A percentile compares a stretch with the other conserved stretches of the same genome.
Evolutionary conservation across 768 basidiomycete species (phyloP).

Genomic region (Paxillus ammoniavirescens): DNA sequence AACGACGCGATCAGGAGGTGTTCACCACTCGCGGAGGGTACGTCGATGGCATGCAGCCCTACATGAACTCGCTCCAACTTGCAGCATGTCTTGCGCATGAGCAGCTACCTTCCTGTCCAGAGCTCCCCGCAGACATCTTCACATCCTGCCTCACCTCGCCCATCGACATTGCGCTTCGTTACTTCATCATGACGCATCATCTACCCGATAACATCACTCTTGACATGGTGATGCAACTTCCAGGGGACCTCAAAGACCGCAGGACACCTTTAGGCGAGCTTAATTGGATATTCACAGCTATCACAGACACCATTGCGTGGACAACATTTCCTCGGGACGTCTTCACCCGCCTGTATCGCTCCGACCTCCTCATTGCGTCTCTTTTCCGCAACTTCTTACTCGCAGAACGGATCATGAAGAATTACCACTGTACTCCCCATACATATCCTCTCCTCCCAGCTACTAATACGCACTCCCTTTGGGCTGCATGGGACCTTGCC

Average conservation of each 20-base stretch:
- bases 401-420: slow-evolving; percentile 97
- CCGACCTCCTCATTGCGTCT: slow-evolving; percentile 93
- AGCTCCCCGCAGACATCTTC: slow-evolving; percentile 96
- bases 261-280: slow-evolving; percentile 95
- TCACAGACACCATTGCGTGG: slow-evolving; percentile 99
- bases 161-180: slow-evolving; percentile 95
- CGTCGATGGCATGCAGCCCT: slow-evolving; percentile 60
- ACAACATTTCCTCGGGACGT: slow-evolving; percentile 92
- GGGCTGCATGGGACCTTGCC: slow-evolving; percentile 98
- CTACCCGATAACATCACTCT: slow-evolving; percentile 76
- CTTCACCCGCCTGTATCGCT: slow-evolving; percentile 91
- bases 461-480: slow-evolving; percentile 95
- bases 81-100: slow-evolving; percentile 93
- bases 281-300: slow-evolving; percentile 99
- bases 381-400: slow-evolving; percentile 96
- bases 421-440: slow-evolving; percentile 95
- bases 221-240: slow-evolving; percentile 93
- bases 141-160: slow-evolving; percentile 97
- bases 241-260: slow-evolving; percentile 95
- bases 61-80: slow-evolving; percentile 88
- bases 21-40: slow-evolving; percentile 58
- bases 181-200: slow-evolving; percentile 88
- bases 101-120: slow-evolving; percentile 90
- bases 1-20: slow-evolving; percentile 69
- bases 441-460: slow-evolving; percentile 89